Evolutionary conservation across 805 yeast species (phyloP).

Genomic region (Pichia heedii): DNA sequence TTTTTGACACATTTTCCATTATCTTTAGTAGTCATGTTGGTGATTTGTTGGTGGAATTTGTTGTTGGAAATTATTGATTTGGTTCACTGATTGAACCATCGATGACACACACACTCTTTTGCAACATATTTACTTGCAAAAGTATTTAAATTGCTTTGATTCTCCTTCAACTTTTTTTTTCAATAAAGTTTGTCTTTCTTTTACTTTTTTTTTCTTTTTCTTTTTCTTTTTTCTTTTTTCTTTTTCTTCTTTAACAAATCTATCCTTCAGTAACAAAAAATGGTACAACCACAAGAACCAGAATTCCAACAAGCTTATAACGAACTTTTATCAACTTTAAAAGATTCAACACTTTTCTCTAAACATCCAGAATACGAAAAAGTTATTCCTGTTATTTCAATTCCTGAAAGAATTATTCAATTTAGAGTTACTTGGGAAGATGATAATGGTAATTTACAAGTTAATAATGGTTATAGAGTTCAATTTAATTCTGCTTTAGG

Average conservation of each 20-base stretch:
- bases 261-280: slow-evolving; percentile 18
- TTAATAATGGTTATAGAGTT: slow-evolving; percentile 96
- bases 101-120: background rate
- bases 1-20: background rate
- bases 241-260: too few species aligned
- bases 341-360: slow-evolving; percentile 83
- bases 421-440: slow-evolving; percentile 98
- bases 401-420: slow-evolving; percentile 94
- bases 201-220: background rate
- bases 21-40: background rate
- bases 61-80: background rate
- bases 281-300: slow-evolving; percentile 88
- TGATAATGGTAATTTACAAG: slow-evolving; percentile 84
- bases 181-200: background rate
- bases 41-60: background rate
- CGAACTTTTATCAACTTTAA: slow-evolving; percentile 81
- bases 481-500: slow-evolving; percentile 98
- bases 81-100: too few species aligned
- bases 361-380: slow-evolving; percentile 85
- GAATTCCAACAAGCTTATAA: slow-evolving; percentile 98
- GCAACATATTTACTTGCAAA: too few species aligned
- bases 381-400: slow-evolving; percentile 81
- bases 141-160: too few species aligned
- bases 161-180: background rate
- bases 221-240: background rate